These are phyloP conservation scores for Fusarium palustre DNA, from an alignment of 2,329 filamentous ascomycete genomes.

Conservation along the genomic window DNA sequence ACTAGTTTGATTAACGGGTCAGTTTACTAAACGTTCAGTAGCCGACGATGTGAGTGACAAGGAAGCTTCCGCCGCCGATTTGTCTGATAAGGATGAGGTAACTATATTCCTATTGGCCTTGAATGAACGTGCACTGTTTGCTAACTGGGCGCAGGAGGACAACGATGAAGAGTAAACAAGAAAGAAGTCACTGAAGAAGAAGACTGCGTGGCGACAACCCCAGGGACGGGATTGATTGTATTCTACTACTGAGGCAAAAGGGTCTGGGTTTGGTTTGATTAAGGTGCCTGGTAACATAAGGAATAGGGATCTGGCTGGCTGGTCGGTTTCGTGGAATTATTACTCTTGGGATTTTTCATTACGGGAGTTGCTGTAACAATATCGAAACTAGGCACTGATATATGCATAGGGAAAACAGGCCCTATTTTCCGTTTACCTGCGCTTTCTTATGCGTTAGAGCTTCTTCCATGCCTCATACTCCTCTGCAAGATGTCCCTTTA, in stretches of 20 bases:
- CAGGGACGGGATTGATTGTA: neutral
- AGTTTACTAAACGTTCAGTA: conserved; percentile 20
- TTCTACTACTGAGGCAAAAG: conserved; percentile 8
- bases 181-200: neutral
- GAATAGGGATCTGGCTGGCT: conserved; percentile 4
- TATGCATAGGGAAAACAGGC: conserved; percentile 32
- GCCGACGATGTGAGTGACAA: conserved; percentile 33
- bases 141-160: conserved; percentile 47
- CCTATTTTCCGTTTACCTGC: conserved; percentile 15
- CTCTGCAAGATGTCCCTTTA: conserved; percentile 79
- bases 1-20: neutral
- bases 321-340: conserved; percentile 14
- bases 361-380: conserved; percentile 35
- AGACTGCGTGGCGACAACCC: neutral
- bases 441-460: conserved; percentile 57
- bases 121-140: conserved; percentile 42
- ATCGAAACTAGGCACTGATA: conserved; percentile 19
- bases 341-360: conserved; percentile 9
- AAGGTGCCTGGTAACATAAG: conserved; percentile 1
- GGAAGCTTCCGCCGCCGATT: conserved; percentile 17
- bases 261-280: conserved; percentile 11
- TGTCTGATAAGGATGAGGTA: conserved; percentile 46
- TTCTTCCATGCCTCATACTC: conserved; percentile 83
- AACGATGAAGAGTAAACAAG: conserved; percentile 38
- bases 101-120: conserved; percentile 42